Percentiles rank a stretch among this genome's conserved stretches.
These are phyloP conservation scores for Leonotis leonurus DNA, from an alignment of 257 asterid species.

Conservation along the genomic window DNA sequence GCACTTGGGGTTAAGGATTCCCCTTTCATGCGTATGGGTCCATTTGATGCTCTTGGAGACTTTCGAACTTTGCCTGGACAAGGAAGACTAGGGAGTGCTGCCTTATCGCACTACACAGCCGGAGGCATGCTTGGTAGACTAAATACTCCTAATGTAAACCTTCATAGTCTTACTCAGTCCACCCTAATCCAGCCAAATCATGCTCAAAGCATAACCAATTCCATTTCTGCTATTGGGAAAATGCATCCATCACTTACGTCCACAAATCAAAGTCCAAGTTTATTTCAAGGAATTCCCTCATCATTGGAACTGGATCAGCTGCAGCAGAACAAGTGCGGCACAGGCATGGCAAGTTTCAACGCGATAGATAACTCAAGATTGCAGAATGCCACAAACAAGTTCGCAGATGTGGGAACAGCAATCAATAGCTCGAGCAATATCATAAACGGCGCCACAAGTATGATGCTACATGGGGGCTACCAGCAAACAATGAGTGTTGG, in stretches of 20 bases:
- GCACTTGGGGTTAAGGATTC: slow-evolving; percentile 76
- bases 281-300: slow-evolving; percentile 61
- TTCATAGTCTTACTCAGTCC: slow-evolving; percentile 42
- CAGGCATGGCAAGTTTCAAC: slow-evolving; percentile 25
- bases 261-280: slow-evolving; percentile 39
- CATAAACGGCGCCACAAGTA: slow-evolving; percentile 24
- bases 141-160: slow-evolving; percentile 51
- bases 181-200: slow-evolving; percentile 42
- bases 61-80: slow-evolving; percentile 53
- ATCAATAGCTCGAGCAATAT: slow-evolving; percentile 34
- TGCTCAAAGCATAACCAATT: slow-evolving; percentile 35
- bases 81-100: slow-evolving; percentile 44
- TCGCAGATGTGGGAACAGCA: slow-evolving; percentile 28
- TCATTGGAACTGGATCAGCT: slow-evolving; percentile 68
- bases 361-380: slow-evolving; percentile 39
- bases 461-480: slow-evolving; percentile 43
- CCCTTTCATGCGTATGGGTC: slow-evolving; percentile 55
- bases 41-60: slow-evolving; percentile 66
- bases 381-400: slow-evolving; percentile 32
- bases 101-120: slow-evolving; percentile 46
- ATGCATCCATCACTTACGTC: slow-evolving; percentile 37
- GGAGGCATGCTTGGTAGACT: slow-evolving; percentile 64
- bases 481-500: slow-evolving; percentile 32
- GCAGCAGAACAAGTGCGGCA: slow-evolving; percentile 39
- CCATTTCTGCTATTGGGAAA: slow-evolving; percentile 36